These are phyloP conservation scores for Neonectria magnoliae DNA, from an alignment of 2,329 filamentous ascomycete species.

Conservation along the genomic window DNA sequence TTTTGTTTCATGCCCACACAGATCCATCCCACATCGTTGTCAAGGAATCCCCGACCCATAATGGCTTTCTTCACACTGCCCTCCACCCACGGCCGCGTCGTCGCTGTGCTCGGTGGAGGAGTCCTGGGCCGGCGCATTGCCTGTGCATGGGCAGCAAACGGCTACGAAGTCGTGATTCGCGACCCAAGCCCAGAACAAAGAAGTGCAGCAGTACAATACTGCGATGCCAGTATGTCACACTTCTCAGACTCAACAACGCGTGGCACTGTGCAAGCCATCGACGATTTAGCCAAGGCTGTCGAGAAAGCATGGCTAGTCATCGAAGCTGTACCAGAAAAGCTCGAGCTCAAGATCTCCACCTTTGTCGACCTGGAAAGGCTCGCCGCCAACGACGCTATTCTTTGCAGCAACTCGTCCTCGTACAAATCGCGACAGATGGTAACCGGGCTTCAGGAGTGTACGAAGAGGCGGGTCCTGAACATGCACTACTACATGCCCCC, in stretches of 20 bases:
- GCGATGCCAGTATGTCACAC: conserved; percentile 46
- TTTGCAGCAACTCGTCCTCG: conserved; percentile 62
- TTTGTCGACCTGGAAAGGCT: conserved; percentile 57
- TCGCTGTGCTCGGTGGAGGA: conserved; percentile 53
- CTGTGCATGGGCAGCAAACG: conserved; percentile 51
- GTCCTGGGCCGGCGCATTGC: conserved; percentile 55
- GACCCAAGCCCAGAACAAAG: conserved; percentile 53
- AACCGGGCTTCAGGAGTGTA: conserved; percentile 49
- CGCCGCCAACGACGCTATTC: conserved; percentile 55
- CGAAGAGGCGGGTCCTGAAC: conserved; percentile 56
- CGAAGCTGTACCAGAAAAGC: conserved; percentile 62
- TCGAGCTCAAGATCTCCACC: conserved; percentile 58
- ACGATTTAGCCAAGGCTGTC: conserved; percentile 53
- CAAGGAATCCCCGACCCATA: no score
- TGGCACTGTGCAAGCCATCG: conserved; percentile 46
- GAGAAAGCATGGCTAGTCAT: conserved; percentile 62
- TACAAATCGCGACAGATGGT: conserved; percentile 62
- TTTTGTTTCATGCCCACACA: no score
- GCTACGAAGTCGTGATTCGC: conserved; percentile 54
- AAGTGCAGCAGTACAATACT: conserved; percentile 51
- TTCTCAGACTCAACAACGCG: no score
- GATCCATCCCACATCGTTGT: no score
- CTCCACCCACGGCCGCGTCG: conserved; percentile 5
- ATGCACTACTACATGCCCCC: conserved; percentile 64
- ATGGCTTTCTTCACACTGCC: no score